Evolutionary conservation across 805 yeast genomes (phyloP), one percentile per base, ranked within the genome.

Genomic region (Saturnispora gosingensis): DNA sequence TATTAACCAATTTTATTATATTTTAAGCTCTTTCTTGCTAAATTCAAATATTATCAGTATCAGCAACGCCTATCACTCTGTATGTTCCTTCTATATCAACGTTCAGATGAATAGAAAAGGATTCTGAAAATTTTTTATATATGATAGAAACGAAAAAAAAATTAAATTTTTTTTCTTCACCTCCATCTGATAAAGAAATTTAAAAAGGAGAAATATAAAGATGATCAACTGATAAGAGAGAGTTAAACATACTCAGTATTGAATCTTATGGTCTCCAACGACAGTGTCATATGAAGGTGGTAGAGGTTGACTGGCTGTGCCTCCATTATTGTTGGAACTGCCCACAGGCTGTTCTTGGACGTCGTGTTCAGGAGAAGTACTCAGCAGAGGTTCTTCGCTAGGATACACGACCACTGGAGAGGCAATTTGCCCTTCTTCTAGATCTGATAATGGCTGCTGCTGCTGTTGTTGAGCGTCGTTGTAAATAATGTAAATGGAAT

Each of bases 401-500:
- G 34, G 27, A 8, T 25, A 30, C 4, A 27, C 5, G 28, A 27
- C 15, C 7, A 16, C 13, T n/a, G 13, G 32, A 15, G 22, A 7
- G 8, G n/a, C 4, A 9, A 27, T 9, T 25, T 24, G 43, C 13
- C 22, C 25, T 28, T 28, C 40, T 25, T 48, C 51, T 22, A 30
- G 13, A 25, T 30, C 45, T 11, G 6, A 13, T 4, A 4, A 5
- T 9, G 16, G 9, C 13, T n/a, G 25, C n/a, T 2, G 9, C 3
- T 40, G 25, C 9, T 2, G 9, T 5, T 40, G 46, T 4, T 43
- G 25, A 22, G 24, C 5, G 35, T 40, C 38, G 3, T 43, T 46
- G 49, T 51, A 48, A 16, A 57, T 45, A 50, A 76, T 70, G 58
- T 75, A 76, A 67, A 78, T 67, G 10, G 80, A 67, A 59, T 76